Evolutionary conservation across 2,329 filamentous ascomycete species (phyloP).

Genomic region (Phialocephala subalpina): DNA sequence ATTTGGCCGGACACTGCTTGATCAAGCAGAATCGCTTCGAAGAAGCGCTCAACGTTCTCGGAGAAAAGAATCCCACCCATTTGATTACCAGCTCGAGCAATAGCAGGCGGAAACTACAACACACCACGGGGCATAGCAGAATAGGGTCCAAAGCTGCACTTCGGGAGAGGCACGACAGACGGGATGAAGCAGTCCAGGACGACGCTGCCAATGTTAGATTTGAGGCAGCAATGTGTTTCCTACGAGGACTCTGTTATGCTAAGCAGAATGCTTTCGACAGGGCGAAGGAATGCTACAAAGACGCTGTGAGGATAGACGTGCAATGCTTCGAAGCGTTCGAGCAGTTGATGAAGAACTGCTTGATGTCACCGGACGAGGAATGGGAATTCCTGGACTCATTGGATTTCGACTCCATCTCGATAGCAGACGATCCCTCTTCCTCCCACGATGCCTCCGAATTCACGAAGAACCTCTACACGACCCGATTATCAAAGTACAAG

Average conservation of each 20-base stretch:
- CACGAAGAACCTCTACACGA: slow-evolving; percentile 95
- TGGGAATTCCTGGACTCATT: slow-evolving; percentile 75
- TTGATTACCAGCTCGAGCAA: slow-evolving; percentile 75
- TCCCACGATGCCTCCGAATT: slow-evolving; percentile 92
- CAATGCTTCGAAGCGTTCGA: slow-evolving; percentile 99
- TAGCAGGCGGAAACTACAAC: slow-evolving; percentile 74
- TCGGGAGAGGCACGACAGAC: slow-evolving; percentile 37
- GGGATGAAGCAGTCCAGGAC: slow-evolving; percentile 56
- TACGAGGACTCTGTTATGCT: slow-evolving; percentile 91
- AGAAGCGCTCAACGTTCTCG: slow-evolving; percentile 85
- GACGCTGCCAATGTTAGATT: slow-evolving; percentile 81
- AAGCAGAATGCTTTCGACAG: slow-evolving; percentile 98
- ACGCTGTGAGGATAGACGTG: slow-evolving; percentile 94
- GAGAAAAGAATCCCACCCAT: slow-evolving; percentile 93
- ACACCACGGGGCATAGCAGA: slow-evolving; percentile 61
- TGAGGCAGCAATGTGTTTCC: slow-evolving; percentile 96
- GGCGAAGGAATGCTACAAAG: slow-evolving; percentile 98
- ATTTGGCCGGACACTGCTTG: slow-evolving; percentile 91
- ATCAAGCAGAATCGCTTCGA: slow-evolving; percentile 92
- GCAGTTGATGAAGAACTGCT: slow-evolving; percentile 94
- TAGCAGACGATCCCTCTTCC: slow-evolving; percentile 68
- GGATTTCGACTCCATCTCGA: slow-evolving; percentile 86
- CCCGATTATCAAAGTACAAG: slow-evolving; percentile 92
- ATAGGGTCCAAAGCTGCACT: slow-evolving; percentile 57
- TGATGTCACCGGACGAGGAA: slow-evolving; percentile 81